Evolutionary conservation across 1,284 basidiomycete genomes (phyloP).

Genomic region (Moniliella sp.): DNA sequence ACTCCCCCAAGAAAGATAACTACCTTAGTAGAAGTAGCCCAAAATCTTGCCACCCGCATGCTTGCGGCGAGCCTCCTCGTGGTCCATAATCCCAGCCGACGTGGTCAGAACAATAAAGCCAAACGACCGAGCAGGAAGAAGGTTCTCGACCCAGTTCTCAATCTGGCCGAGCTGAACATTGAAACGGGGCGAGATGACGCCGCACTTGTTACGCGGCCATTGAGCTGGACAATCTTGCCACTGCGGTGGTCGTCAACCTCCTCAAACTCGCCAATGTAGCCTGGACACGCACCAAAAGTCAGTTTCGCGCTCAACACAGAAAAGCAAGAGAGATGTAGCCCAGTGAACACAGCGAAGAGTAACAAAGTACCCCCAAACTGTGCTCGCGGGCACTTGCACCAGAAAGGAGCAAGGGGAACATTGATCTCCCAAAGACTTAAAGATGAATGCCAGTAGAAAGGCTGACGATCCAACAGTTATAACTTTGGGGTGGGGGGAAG

Average conservation of each 20-base stretch:
- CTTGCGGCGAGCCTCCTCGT: constrained; percentile 96
- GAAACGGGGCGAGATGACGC: constrained; percentile 94
- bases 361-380: too few relatives aligned
- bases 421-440: too few relatives aligned
- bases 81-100: constrained; percentile 92
- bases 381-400: too few relatives aligned
- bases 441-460: too few relatives aligned
- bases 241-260: constrained; percentile 97
- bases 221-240: constrained; percentile 92
- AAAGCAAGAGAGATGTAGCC: neutral
- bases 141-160: constrained; percentile 49
- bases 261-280: constrained; percentile 97
- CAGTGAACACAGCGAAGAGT: too few relatives aligned
- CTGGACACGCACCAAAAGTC: too few relatives aligned
- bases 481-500: too few relatives aligned
- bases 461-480: too few relatives aligned
- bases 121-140: constrained; percentile 53
- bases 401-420: too few relatives aligned
- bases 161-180: constrained; percentile 83
- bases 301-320: neutral
- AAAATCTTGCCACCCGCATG: constrained; percentile 68
- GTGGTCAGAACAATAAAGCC: constrained; percentile 92
- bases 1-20: too few relatives aligned
- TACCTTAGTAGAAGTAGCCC: too few relatives aligned
- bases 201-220: constrained; percentile 92